Evolutionary conservation across 2,329 filamentous ascomycete genomes (phyloP).

Genomic region (Coniosporium tulheliwenetii): DNA sequence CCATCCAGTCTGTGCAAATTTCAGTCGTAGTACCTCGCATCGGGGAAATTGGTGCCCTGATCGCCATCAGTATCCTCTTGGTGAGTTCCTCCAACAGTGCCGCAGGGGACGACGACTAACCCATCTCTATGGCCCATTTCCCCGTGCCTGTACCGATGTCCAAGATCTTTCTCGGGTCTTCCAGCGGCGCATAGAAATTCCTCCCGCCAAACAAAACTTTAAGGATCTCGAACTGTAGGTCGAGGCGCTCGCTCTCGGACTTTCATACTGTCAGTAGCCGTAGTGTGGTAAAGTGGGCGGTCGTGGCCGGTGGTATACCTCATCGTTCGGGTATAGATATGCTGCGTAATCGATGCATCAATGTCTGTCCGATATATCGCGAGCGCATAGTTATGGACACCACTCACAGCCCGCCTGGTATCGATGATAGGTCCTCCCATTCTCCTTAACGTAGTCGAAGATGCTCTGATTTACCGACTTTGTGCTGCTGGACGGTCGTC

Average conservation of each 20-base stretch:
- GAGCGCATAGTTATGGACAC: too few relatives aligned
- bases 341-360: slow-evolving; percentile 1
- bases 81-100: too few relatives aligned
- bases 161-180: slow-evolving; percentile 19
- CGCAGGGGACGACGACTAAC: slow-evolving; percentile 10
- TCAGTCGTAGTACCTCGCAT: slow-evolving; percentile 1
- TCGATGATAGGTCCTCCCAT: slow-evolving; percentile 24
- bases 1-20: not conserved
- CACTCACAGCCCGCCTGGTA: slow-evolving; percentile 22
- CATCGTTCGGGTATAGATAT: slow-evolving; percentile 8
- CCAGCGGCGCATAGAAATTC: slow-evolving; percentile 21
- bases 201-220: slow-evolving; percentile 18
- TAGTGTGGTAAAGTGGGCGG: not conserved
- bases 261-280: slow-evolving; percentile 4
- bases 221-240: slow-evolving; percentile 21
- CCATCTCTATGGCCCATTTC: slow-evolving; percentile 25
- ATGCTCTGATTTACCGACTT: slow-evolving; percentile 23
- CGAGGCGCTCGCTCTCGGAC: slow-evolving; percentile 20
- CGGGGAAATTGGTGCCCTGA: slow-evolving; percentile 3
- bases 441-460: slow-evolving; percentile 20
- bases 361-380: too few relatives aligned
- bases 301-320: slow-evolving; percentile 2
- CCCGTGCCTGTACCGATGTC: slow-evolving; percentile 27
- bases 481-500: slow-evolving; percentile 13
- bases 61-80: too few relatives aligned